These are phyloP conservation scores for Cytospora schulzeri DNA, from an alignment of 2,329 filamentous ascomycete species.

Conservation along the genomic window DNA sequence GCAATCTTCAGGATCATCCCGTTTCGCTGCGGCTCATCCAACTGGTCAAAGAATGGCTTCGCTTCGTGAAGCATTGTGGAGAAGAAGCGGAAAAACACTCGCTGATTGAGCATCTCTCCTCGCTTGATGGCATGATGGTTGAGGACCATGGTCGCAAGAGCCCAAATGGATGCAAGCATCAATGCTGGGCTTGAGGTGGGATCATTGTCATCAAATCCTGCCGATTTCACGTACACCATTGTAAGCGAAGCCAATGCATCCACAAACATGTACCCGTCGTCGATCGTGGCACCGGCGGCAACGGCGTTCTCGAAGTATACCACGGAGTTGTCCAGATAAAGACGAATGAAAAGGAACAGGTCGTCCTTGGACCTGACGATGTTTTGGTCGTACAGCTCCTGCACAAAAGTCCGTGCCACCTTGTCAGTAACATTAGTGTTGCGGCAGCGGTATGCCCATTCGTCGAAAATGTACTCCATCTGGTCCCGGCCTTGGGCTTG, in stretches of 20 bases:
- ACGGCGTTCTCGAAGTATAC: slow-evolving; percentile 74
- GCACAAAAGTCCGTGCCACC: slow-evolving; percentile 73
- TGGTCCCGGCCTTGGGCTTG: slow-evolving; percentile 61
- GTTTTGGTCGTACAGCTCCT: slow-evolving; percentile 76
- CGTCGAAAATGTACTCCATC: slow-evolving; percentile 92
- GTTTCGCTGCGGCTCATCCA: slow-evolving; percentile 62
- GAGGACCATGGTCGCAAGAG: slow-evolving; percentile 77
- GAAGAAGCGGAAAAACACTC: slow-evolving; percentile 89
- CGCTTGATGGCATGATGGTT: slow-evolving; percentile 83
- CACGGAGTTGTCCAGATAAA: slow-evolving; percentile 78
- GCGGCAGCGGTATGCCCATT: slow-evolving; percentile 85
- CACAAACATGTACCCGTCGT: slow-evolving; percentile 61
- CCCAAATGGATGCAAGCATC: slow-evolving; percentile 77
- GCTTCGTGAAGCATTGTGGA: slow-evolving; percentile 81
- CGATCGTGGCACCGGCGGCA: slow-evolving; percentile 60
- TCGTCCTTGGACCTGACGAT: slow-evolving; percentile 76
- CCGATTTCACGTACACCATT: slow-evolving; percentile 72
- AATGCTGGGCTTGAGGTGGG: slow-evolving; percentile 64
- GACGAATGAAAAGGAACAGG: slow-evolving; percentile 76
- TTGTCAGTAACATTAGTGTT: slow-evolving; percentile 76
- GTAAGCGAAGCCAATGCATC: slow-evolving; percentile 86
- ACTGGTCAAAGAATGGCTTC: slow-evolving; percentile 57
- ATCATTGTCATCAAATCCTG: slow-evolving; percentile 61
- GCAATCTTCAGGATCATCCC: slow-evolving; percentile 74
- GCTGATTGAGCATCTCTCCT: slow-evolving; percentile 80